Evolutionary conservation across 2,329 filamentous ascomycete species (phyloP).

Genomic region (Cephalotrichum gorgonifer): DNA sequence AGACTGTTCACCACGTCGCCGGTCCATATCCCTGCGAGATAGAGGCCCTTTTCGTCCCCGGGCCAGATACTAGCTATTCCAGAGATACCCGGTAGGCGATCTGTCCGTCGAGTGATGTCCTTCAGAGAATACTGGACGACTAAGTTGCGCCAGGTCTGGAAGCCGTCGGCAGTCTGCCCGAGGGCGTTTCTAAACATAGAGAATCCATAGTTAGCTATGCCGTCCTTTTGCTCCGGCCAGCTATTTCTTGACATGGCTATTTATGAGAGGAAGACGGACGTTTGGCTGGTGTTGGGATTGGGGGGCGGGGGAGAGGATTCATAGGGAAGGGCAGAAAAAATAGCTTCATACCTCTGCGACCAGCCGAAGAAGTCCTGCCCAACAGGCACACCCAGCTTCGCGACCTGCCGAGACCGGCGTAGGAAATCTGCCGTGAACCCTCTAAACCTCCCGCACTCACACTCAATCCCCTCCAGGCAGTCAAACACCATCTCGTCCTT

Average conservation of each 20-base stretch:
- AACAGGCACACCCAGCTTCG: background rate
- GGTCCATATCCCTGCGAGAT: conserved; percentile 16
- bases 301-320: too few species aligned
- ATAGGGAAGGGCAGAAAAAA: background rate
- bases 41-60: conserved; percentile 9
- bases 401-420: background rate
- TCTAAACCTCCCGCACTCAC: conserved; percentile 14
- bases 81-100: conserved; percentile 14
- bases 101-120: conserved; percentile 10
- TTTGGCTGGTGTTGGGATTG: too few species aligned
- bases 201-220: background rate
- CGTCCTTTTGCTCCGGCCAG: too few species aligned
- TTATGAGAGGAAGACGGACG: background rate
- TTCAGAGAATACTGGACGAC: conserved; percentile 14
- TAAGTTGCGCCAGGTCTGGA: conserved; percentile 14
- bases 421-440: conserved; percentile 8
- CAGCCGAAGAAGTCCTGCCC: conserved; percentile 6
- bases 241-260: background rate
- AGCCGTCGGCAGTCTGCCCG: background rate
- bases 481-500: conserved; percentile 15
- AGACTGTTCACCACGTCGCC: conserved; percentile 10
- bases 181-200: background rate
- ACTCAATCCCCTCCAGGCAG: conserved; percentile 12
- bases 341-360: background rate
- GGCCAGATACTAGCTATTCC: conserved; percentile 14